A percentile compares a stretch with the other conserved stretches of the same genome.
These are phyloP conservation scores for Heritiera littoralis DNA, from an alignment of 345 rosid species.

Conservation along the genomic window DNA sequence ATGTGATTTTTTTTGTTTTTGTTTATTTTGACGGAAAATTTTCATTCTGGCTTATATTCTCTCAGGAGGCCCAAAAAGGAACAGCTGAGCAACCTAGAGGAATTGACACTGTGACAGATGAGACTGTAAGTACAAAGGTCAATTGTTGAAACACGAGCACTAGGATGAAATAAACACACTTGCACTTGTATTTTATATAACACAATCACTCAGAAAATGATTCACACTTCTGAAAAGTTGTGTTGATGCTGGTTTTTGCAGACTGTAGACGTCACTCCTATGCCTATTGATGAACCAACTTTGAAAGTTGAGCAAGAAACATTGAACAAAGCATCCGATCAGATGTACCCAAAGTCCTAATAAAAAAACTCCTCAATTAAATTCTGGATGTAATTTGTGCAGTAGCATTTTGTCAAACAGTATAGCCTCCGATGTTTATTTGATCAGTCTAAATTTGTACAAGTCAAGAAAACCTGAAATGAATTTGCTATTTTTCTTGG, in stretches of 20 bases:
- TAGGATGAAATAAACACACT: neutral
- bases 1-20: neutral
- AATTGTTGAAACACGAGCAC: neutral
- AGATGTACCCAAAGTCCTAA: conserved; percentile 49
- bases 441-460: neutral
- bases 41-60: conserved; percentile 1
- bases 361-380: neutral
- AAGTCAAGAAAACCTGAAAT: neutral
- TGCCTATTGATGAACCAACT: conserved; percentile 63
- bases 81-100: conserved; percentile 54
- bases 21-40: neutral
- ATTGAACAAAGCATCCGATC: conserved; percentile 53
- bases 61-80: conserved; percentile 63
- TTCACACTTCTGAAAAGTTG: neutral
- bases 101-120: conserved; percentile 49
- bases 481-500: neutral
- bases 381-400: neutral
- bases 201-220: neutral
- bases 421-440: neutral
- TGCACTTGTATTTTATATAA: neutral
- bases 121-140: conserved; percentile 59
- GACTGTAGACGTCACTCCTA: conserved; percentile 48
- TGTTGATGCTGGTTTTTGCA: conserved; percentile 32
- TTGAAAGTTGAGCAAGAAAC: conserved; percentile 71
- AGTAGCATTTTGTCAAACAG: neutral